phyloP scores from a whole-genome alignment of 805 yeast species.

The Pichia manshurica region DNA sequence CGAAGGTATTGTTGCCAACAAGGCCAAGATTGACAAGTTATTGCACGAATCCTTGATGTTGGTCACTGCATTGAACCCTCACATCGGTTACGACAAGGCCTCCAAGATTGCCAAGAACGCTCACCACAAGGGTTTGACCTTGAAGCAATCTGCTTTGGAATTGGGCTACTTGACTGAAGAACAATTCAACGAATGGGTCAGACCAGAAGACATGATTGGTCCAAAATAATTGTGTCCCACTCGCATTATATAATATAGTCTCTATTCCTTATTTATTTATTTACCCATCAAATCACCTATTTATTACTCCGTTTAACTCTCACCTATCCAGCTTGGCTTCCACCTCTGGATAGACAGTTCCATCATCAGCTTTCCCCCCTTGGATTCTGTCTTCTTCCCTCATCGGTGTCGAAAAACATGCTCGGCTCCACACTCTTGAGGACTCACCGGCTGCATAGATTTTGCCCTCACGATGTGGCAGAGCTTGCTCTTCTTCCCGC shows the following conservation, averaged over 20 bases:
- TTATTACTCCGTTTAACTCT: too few relatives aligned
- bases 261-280: conserved; percentile 2
- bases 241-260: not conserved
- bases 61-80: conserved; percentile 97
- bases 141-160: conserved; percentile 91
- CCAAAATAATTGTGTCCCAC: conserved; percentile 44
- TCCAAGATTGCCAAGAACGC: conserved; percentile 98
- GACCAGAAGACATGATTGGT: conserved; percentile 97
- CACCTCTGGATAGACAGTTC: too few relatives aligned
- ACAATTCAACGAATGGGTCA: conserved; percentile 95
- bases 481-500: too few relatives aligned
- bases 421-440: too few relatives aligned
- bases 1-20: conserved; percentile 88
- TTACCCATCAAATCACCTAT: not conserved
- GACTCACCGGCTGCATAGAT: too few relatives aligned
- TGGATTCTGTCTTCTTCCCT: too few relatives aligned
- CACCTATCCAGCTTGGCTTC: too few relatives aligned
- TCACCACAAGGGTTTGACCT: conserved; percentile 93
- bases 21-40: conserved; percentile 76
- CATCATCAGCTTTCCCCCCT: not conserved
- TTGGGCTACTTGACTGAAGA: conserved; percentile 74
- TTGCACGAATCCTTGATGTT: conserved; percentile 95
- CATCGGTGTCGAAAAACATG: too few relatives aligned
- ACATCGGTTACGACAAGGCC: conserved; percentile 96
- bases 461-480: too few relatives aligned